A percentile compares a stretch with the other conserved stretches of the same genome.
These are phyloP conservation scores for Corrigiola litoralis DNA, from an alignment of 179 eudicot genomes.

Conservation along the genomic window DNA sequence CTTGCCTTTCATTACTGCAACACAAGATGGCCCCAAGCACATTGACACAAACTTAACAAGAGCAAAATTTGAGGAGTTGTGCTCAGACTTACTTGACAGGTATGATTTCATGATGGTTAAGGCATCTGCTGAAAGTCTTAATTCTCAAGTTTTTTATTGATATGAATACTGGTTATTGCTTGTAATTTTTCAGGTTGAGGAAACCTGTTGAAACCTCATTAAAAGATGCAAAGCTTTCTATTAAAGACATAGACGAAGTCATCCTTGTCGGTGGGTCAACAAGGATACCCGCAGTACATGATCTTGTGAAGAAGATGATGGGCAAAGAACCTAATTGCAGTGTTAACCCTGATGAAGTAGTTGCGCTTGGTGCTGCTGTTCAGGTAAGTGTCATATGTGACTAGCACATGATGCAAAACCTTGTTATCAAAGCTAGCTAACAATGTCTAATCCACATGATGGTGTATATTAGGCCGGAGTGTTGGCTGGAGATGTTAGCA, in stretches of 20 bases:
- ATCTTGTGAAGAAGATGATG: constrained; percentile 45
- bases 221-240: constrained; percentile 48
- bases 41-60: constrained; percentile 45
- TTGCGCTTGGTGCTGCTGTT: constrained; percentile 52
- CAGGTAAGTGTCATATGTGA: constrained; percentile 23
- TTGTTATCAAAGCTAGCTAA: not conserved
- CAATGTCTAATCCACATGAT: not conserved
- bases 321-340: constrained; percentile 48
- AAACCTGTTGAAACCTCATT: constrained; percentile 47
- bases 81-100: constrained; percentile 53
- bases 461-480: constrained; percentile 39
- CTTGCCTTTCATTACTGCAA: constrained; percentile 49
- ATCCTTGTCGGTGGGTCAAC: constrained; percentile 66
- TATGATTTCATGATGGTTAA: not conserved
- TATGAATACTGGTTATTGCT: not conserved
- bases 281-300: constrained; percentile 53
- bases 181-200: constrained; percentile 31
- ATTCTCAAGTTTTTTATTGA: not conserved
- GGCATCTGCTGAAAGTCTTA: not conserved
- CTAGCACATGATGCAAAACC: not conserved
- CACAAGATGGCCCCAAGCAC: constrained; percentile 52
- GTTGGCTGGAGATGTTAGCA: constrained; percentile 48
- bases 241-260: constrained; percentile 54
- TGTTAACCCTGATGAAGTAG: constrained; percentile 55
- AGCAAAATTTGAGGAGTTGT: constrained; percentile 45